A percentile compares a stretch with the other conserved stretches of the same genome.
These are phyloP conservation scores for Pseudonitzschia delicatissima DNA, from an alignment of 108 stramenopile genomes.

Conservation along the genomic window DNA sequence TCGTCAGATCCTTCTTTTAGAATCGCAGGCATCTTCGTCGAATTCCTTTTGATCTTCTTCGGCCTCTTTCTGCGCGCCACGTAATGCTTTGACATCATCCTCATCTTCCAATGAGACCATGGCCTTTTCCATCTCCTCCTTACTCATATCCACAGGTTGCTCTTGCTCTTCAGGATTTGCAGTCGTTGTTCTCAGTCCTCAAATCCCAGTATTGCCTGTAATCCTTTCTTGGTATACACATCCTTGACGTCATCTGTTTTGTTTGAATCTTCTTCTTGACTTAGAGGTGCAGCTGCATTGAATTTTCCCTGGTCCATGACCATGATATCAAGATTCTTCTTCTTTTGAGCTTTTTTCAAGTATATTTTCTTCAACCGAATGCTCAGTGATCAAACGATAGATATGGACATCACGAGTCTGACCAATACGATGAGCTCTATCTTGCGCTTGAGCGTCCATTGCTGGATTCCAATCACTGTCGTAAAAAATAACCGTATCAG, in stretches of 20 bases:
- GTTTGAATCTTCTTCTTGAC: conserved; percentile 13
- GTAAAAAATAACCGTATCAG: conserved; percentile 93
- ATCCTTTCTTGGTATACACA: conserved; percentile 65
- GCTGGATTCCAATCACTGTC: conserved; percentile 98
- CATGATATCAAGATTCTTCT: conserved; percentile 90
- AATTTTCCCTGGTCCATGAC: conserved; percentile 97
- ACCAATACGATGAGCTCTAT: conserved; percentile 94
- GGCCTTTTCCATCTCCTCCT: conserved; percentile 83
- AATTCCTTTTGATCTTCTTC: conserved; percentile 81
- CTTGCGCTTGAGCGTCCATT: conserved; percentile 90
- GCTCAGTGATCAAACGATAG: conserved; percentile 92
- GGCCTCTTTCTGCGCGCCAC: conserved; percentile 73
- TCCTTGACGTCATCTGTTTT: conserved; percentile 36
- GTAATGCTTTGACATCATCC: conserved; percentile 83
- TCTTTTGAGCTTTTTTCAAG: conserved; percentile 93
- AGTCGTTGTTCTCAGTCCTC: conserved; percentile 27
- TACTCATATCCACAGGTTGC: conserved; percentile 40
- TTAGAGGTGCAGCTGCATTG: conserved; percentile 35
- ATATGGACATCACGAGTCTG: conserved; percentile 97
- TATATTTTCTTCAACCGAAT: conserved; percentile 98
- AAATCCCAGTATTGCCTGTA: conserved; percentile 71
- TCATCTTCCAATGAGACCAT: conserved; percentile 92
- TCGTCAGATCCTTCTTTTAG: conserved; percentile 45
- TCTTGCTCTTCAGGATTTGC: conserved; percentile 2
- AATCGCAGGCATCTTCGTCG: conserved; percentile 72